Evolutionary conservation across 352 stramenopile genomes (phyloP).

Genomic region (Pythium chondricola): DNA sequence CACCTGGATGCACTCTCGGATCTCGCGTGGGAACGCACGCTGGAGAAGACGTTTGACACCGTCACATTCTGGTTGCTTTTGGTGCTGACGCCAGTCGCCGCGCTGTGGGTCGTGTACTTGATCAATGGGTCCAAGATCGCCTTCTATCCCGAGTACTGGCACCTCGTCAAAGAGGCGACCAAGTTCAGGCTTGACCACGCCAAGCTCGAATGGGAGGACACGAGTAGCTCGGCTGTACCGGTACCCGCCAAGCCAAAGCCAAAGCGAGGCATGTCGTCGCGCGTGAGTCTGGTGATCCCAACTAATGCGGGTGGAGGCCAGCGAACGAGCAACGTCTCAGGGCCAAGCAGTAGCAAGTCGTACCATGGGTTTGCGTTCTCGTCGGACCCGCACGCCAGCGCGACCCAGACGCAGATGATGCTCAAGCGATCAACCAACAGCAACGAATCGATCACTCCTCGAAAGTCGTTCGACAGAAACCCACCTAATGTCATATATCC

Average conservation of each 20-base stretch:
- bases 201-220: slow-evolving; percentile 61
- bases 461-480: background rate
- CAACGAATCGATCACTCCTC: background rate
- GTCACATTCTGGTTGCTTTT: slow-evolving; percentile 52
- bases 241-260: slow-evolving; percentile 26
- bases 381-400: slow-evolving; percentile 44
- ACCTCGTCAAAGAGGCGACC: slow-evolving; percentile 66
- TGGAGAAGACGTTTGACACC: slow-evolving; percentile 52
- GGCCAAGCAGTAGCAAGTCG: slow-evolving; percentile 2
- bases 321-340: background rate
- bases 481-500: no score
- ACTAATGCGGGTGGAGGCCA: slow-evolving; percentile 16
- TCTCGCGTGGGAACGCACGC: slow-evolving; percentile 66
- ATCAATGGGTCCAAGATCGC: slow-evolving; percentile 45
- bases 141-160: slow-evolving; percentile 72
- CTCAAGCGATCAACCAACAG: slow-evolving; percentile 6
- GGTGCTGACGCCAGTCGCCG: slow-evolving; percentile 44
- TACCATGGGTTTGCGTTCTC: slow-evolving; percentile 76
- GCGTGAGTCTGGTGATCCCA: slow-evolving; percentile 32
- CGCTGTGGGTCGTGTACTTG: slow-evolving; percentile 48
- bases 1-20: slow-evolving; percentile 51
- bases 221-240: slow-evolving; percentile 40
- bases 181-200: slow-evolving; percentile 58
- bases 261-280: slow-evolving; percentile 8
- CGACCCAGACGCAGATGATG: slow-evolving; percentile 39